Evolutionary conservation across 192 early-diverging fungal genomes (phyloP).

Genomic region (Radiomyces spectabilis): DNA sequence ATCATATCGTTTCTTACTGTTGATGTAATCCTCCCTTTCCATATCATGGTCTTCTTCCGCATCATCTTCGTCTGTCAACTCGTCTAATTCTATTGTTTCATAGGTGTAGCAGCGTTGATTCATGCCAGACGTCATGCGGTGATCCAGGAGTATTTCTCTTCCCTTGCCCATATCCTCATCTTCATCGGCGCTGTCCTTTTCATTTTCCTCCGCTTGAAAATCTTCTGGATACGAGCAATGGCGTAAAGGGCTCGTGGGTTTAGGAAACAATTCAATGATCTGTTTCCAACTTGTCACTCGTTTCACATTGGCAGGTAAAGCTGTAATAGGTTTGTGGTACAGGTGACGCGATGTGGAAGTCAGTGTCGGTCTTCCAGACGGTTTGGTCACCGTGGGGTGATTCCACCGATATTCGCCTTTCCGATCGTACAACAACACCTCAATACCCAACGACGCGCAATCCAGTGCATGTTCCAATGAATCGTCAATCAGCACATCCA

Average conservation of each 20-base stretch:
- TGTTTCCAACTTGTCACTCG: constrained; percentile 48
- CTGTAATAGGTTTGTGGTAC: constrained; percentile 9
- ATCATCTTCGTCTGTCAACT: constrained; percentile 20
- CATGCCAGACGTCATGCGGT: background rate
- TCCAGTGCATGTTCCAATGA: constrained; percentile 43
- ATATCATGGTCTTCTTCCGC: background rate
- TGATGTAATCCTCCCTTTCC: too few species aligned
- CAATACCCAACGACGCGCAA: constrained; percentile 41
- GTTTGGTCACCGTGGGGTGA: constrained; percentile 7
- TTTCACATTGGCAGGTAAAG: constrained; percentile 24
- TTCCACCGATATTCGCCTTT: constrained; percentile 44
- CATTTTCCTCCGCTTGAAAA: constrained; percentile 8
- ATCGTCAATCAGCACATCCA: constrained; percentile 50
- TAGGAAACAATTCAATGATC: constrained; percentile 35
- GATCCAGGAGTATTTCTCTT: background rate
- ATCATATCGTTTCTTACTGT: too few species aligned
- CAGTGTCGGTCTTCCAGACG: background rate
- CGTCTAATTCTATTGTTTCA: constrained; percentile 25
- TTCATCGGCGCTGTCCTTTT: constrained; percentile 17
- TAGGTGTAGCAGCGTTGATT: constrained; percentile 1
- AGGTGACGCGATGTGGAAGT: constrained; percentile 11
- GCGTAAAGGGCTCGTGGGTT: constrained; percentile 37
- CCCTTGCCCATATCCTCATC: constrained; percentile 15
- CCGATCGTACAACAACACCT: constrained; percentile 49
- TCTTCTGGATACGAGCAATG: constrained; percentile 7